Evolutionary conservation across 1,284 basidiomycete species (phyloP), one percentile per base, ranked within the genome.

Genomic region (Heimioporus retisporus): DNA sequence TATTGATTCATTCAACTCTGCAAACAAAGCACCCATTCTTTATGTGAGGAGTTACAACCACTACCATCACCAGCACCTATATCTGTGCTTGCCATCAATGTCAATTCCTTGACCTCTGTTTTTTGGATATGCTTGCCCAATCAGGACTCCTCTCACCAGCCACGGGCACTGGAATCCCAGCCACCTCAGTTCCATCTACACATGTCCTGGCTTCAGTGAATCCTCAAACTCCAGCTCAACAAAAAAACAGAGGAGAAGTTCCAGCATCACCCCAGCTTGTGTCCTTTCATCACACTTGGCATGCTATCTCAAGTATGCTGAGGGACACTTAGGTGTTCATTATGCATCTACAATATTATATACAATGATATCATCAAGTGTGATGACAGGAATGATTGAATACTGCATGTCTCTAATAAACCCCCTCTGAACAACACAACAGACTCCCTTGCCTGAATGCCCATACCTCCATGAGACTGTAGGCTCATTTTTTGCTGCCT

Each of bases 311-410:
- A 21, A 60, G 58, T 56, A 68, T 48, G 58, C 67, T 19, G 44
- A 66, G 25, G 25, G 1, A 1, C 23, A 62, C 19, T 13, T 63
- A 2, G 54, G 48, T 11, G 11, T 68, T 23, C 6, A 2, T 8
- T 3, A 43, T 58, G 61, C 43, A 42, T 57, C 55, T 6, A 57
- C 40, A 43, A 57, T 57, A 16, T 57, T n/a, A 16, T 43, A 42
- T 44, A 25, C 40, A 28, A 28, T 28, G 28, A 28, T 28, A 5
- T 5, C 28, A 28, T 28, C 28, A 28, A 28, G 28, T 28, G 72
- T 71, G 21, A 77, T 64, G 21, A 70, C 65, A 15, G 72, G 72
- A 16, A 77, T 55, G 28, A 78, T 74, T 2, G 70, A 76, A 53
- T 71, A 74, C 3, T 55, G 43, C 28, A 57, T 28, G 16, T 59